Conservation (phyloP, 2,329 filamentous ascomycete species). For the Rutstroemia sydowiana region DNA sequence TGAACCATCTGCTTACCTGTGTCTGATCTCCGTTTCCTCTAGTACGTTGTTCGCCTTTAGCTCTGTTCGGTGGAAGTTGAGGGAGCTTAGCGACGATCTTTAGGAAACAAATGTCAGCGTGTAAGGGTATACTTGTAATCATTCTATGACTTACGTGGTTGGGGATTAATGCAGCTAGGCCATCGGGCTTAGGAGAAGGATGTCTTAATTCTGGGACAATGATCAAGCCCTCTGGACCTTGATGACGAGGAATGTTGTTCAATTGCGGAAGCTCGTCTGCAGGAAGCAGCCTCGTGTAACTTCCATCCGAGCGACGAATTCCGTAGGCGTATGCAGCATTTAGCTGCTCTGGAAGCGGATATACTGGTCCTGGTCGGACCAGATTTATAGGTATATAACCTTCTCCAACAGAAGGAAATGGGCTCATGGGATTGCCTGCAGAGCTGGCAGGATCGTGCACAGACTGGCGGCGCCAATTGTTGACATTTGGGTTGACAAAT, state of each 20-base stretch:
- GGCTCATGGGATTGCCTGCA: background rate
- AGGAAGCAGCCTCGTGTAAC: constrained; percentile 47
- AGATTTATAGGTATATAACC: constrained; percentile 15
- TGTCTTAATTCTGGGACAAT: constrained; percentile 23
- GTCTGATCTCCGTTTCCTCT: background rate
- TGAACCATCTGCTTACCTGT: background rate
- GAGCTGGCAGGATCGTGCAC: background rate
- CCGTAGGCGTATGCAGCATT: constrained; percentile 40
- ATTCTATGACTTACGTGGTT: constrained; percentile 13
- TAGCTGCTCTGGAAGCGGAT: constrained; percentile 19
- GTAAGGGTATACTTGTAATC: background rate
- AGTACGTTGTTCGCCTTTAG: background rate
- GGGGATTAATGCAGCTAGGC: constrained; percentile 16
- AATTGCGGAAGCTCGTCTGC: constrained; percentile 43
- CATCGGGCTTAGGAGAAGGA: constrained; percentile 12
- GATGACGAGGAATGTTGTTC: constrained; percentile 28
- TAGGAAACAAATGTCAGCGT: background rate
- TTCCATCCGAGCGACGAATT: constrained; percentile 45
- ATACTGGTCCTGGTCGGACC: constrained; percentile 20
- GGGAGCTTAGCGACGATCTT: constrained; percentile 5
- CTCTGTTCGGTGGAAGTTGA: background rate
- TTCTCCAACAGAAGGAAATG: constrained; percentile 22
- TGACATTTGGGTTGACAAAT: background rate
- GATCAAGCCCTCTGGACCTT: constrained; percentile 27
- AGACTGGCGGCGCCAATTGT: background rate